Percentiles rank a stretch among this genome's conserved stretches.
Evolutionary conservation across 768 basidiomycete species (phyloP).

Genomic region (Auricularia cornea): DNA sequence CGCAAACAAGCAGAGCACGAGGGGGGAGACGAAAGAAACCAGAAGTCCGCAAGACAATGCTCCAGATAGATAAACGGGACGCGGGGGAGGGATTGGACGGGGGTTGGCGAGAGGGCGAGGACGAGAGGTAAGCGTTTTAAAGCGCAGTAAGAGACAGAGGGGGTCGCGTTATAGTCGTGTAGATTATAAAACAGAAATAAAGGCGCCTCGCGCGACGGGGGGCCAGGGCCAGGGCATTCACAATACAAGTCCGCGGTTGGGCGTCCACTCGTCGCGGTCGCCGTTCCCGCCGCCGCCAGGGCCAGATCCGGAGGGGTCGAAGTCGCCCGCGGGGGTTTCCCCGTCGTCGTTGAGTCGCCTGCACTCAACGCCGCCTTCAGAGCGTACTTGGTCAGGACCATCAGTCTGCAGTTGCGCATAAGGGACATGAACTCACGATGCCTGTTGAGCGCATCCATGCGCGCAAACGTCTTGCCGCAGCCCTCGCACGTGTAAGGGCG

Average conservation of each 20-base stretch:
- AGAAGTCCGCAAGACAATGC: not conserved
- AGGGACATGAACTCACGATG: constrained; percentile 56
- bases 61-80: too few relatives aligned
- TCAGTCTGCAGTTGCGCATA: constrained; percentile 1
- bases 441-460: constrained; percentile 90
- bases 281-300: not conserved
- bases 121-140: not conserved
- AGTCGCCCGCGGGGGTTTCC: not conserved
- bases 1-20: not conserved
- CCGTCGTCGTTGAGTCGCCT: constrained; percentile 8
- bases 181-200: not conserved
- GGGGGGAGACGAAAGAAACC: not conserved
- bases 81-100: not conserved
- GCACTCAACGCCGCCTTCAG: constrained; percentile 78
- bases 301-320: not conserved
- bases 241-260: not conserved
- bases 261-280: not conserved
- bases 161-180: not conserved
- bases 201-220: not conserved
- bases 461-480: constrained; percentile 86
- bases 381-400: constrained; percentile 45
- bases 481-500: constrained; percentile 90
- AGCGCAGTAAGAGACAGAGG: not conserved
- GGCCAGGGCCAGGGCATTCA: not conserved
- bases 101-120: not conserved